Base-by-base conservation (phyloP, 768 basidiomycete genomes). In the Podaxis carcinomalis region DNA sequence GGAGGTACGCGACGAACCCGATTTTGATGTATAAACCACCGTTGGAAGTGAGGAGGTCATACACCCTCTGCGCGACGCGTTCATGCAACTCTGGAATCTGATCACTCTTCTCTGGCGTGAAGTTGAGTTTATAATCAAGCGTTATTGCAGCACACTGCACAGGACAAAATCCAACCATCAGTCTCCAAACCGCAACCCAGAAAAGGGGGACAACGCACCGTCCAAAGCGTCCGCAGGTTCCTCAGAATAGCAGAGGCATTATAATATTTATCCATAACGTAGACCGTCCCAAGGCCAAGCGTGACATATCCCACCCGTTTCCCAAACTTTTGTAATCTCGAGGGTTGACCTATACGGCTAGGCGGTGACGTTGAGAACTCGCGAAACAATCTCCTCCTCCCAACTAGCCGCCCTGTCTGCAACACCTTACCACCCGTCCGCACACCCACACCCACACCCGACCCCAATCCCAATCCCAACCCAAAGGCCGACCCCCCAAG, bases 11-110 rank as follows among this genome's bases (percentile, higher is more conserved):
- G 25, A 61, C 68, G 27, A 52, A 75, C 73, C 89, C 91, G 49
- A 93, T 88, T 71, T 94, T 93, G 67, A 93, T 90, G 70, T 92
- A 94, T 2, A 94, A 75, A 5, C 92, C 91, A 7, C 92, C 90
- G 72, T 96, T 96, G 42, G 83, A 83, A 0, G 84, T 87, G 67
- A 94, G 84, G 50, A 97, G 79, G 68, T 88, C 75, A 63, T 84
- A 88, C 61, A 98, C 77, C 56, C 93, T 78, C 19, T 86, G 78
- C 0, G 93, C 94, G 9, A 95, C 92, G 47, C 95, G 84, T 64
- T 91, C 84, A 64, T 98, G 95, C 2, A 98, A 75, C 27, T 84
- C 80, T 5, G 91, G 89, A 68, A 96, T 95, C 54, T 78, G 73
- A 27, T 90, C 84, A 0, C 83, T 84, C 62, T 87, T 88, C 51